Evolutionary conservation across 75 land plant species (phyloP).

Genomic region (Sequoia sempervirens): DNA sequence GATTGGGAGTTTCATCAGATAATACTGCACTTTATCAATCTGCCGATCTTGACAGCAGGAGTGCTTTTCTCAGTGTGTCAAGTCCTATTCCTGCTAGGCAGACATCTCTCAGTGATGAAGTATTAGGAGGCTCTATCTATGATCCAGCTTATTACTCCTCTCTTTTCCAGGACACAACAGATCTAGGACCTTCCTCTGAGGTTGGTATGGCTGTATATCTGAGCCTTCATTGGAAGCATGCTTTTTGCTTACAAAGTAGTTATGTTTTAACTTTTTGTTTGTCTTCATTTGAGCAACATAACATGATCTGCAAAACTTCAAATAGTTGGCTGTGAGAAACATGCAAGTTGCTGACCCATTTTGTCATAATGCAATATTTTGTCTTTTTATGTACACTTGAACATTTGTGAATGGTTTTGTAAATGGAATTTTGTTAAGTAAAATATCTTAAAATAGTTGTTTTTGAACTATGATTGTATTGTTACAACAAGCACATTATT

Average conservation of each 20-base stretch:
- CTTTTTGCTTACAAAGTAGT: not conserved
- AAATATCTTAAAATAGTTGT: not conserved
- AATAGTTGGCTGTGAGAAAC: not conserved
- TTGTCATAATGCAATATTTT: not conserved
- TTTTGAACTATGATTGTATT: not conserved
- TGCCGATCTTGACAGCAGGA: constrained; percentile 51
- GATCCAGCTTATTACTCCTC: constrained; percentile 78
- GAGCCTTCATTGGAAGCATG: constrained; percentile 1
- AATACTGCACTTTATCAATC: constrained; percentile 28
- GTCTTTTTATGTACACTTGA: not conserved
- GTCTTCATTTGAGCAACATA: not conserved
- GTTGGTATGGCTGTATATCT: constrained; percentile 17
- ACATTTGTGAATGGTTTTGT: not conserved
- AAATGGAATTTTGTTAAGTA: not conserved
- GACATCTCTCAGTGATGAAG: constrained; percentile 27
- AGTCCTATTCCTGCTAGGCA: constrained; percentile 28
- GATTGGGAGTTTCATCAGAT: constrained; percentile 57
- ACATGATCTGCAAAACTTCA: not conserved
- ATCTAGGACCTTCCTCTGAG: constrained; percentile 16
- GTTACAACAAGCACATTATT: not conserved
- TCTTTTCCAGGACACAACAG: constrained; percentile 54
- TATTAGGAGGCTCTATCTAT: constrained; percentile 87
- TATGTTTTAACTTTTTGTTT: not conserved
- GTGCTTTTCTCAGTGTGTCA: constrained; percentile 43
- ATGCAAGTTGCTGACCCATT: not conserved